Evolutionary conservation across 1,284 basidiomycete genomes (phyloP).

Genomic region (Moesziomyces antarcticus): DNA sequence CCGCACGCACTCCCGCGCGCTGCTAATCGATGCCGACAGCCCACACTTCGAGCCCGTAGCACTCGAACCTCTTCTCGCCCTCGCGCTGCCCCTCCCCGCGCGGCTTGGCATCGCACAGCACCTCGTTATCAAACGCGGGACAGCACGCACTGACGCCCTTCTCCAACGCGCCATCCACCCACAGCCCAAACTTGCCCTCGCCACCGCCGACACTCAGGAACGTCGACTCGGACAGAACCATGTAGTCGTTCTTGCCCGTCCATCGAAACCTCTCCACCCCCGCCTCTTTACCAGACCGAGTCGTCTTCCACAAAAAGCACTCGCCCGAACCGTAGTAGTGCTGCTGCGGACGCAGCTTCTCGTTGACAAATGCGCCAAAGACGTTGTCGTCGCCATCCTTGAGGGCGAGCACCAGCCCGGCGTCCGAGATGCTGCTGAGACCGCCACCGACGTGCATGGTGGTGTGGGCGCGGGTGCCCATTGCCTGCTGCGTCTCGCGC

Average conservation of each 20-base stretch:
- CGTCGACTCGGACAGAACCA: slow-evolving; percentile 79
- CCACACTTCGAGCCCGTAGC: slow-evolving; percentile 88
- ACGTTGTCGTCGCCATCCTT: slow-evolving; percentile 60
- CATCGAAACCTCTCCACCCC: slow-evolving; percentile 78
- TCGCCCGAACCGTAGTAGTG: slow-evolving; percentile 65
- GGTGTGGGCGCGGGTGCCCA: slow-evolving; percentile 18
- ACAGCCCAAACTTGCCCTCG: slow-evolving; percentile 74
- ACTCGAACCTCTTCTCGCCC: slow-evolving; percentile 77
- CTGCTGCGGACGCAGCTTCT: slow-evolving; percentile 53
- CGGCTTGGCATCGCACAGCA: slow-evolving; percentile 73
- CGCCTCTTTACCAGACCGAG: slow-evolving; percentile 13
- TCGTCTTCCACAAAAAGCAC: slow-evolving; percentile 69
- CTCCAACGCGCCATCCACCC: slow-evolving; percentile 83
- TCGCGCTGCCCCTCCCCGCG: slow-evolving; percentile 69
- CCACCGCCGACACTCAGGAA: slow-evolving; percentile 61
- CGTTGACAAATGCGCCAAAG: slow-evolving; percentile 66
- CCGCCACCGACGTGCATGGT: slow-evolving; percentile 44
- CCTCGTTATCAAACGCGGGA: slow-evolving; percentile 87
- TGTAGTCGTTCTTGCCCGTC: slow-evolving; percentile 91
- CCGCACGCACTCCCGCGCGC: too few relatives aligned
- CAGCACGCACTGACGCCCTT: slow-evolving; percentile 85
- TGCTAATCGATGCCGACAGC: slow-evolving; percentile 71
- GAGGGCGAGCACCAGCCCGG: slow-evolving; percentile 60
- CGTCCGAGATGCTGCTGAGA: slow-evolving; percentile 46
- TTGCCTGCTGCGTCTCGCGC: slow-evolving; percentile 43